A percentile compares a stretch with the other conserved stretches of the same genome.
Evolutionary conservation across 2,329 filamentous ascomycete species (phyloP).

Genomic region (Ophiosphaerella narmari): DNA sequence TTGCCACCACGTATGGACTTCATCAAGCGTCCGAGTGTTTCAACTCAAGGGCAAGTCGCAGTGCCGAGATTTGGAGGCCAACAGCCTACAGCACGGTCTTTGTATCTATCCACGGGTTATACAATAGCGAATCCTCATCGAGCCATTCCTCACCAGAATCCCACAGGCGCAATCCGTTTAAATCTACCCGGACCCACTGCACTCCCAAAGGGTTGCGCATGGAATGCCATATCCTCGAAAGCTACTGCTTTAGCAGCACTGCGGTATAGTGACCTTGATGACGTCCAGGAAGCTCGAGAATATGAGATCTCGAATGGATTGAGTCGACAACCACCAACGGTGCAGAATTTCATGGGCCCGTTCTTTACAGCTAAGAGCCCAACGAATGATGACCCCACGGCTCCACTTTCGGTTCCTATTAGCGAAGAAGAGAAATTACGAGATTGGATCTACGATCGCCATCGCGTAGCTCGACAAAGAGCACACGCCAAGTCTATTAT

Average conservation of each 20-base stretch:
- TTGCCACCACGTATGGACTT: not conserved
- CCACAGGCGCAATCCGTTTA: not conserved
- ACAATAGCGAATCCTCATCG: slow-evolving; percentile 31
- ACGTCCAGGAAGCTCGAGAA: slow-evolving; percentile 10
- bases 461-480: slow-evolving; percentile 30
- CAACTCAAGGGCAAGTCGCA: slow-evolving; percentile 37
- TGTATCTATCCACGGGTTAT: slow-evolving; percentile 17
- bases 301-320: slow-evolving; percentile 32
- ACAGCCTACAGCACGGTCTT: slow-evolving; percentile 12
- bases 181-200: not conserved
- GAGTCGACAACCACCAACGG: slow-evolving; percentile 31
- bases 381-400: slow-evolving; percentile 32
- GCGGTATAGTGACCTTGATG: slow-evolving; percentile 36
- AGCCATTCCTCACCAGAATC: slow-evolving; percentile 19
- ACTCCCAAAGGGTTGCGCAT: too few species aligned
- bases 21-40: not conserved
- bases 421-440: slow-evolving; percentile 43
- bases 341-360: slow-evolving; percentile 43
- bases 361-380: slow-evolving; percentile 43
- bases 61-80: slow-evolving; percentile 20
- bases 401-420: slow-evolving; percentile 24
- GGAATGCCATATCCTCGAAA: too few species aligned
- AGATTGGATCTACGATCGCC: slow-evolving; percentile 49
- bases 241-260: slow-evolving; percentile 10
- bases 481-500: slow-evolving; percentile 32